A percentile compares a stretch with the other conserved stretches of the same genome.
Conservation (phyloP, 805 yeast species). For the Ogataea saltuana region DNA sequence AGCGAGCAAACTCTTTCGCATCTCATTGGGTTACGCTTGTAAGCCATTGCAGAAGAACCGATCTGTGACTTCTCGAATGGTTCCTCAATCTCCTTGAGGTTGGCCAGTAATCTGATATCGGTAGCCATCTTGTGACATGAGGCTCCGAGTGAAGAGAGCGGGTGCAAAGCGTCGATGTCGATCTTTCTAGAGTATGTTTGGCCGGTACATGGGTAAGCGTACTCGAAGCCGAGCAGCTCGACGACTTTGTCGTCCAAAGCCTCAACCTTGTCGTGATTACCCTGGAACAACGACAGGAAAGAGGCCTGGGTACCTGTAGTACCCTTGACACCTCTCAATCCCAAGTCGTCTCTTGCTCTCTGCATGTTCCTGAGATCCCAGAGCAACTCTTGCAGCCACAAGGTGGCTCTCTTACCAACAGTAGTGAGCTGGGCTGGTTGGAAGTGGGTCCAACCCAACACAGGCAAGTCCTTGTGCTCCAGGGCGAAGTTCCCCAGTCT, state of each 20-base stretch:
- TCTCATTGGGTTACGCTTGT: slow-evolving; percentile 99
- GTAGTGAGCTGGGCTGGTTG: slow-evolving; percentile 99
- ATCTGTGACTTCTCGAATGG: slow-evolving; percentile 98
- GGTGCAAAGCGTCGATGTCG: slow-evolving; percentile 90
- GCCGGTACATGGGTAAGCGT: slow-evolving; percentile 96
- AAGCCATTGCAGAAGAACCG: slow-evolving; percentile 98
- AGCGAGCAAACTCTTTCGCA: slow-evolving; percentile 98
- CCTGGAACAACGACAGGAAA: slow-evolving; percentile 91
- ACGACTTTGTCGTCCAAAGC: slow-evolving; percentile 88
- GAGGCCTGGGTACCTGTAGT: slow-evolving; percentile 99
- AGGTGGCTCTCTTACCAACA: slow-evolving; percentile 95
- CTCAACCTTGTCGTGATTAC: slow-evolving; percentile 96
- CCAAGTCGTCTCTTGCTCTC: slow-evolving; percentile 95
- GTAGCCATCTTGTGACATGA: slow-evolving; percentile 98
- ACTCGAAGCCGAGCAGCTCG: slow-evolving; percentile 89
- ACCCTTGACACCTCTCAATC: slow-evolving; percentile 97
- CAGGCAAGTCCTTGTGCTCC: slow-evolving; percentile 92
- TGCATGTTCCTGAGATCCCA: slow-evolving; percentile 97
- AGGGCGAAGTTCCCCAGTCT: slow-evolving; percentile 85
- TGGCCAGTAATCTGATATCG: slow-evolving; percentile 92
- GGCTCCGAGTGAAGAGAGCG: slow-evolving; percentile 93
- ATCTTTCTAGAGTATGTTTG: slow-evolving; percentile 99
- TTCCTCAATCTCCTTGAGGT: slow-evolving; percentile 96
- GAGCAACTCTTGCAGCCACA: slow-evolving; percentile 95
- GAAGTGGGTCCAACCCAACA: slow-evolving; percentile 98